Evolutionary conservation across 805 yeast genomes (phyloP).

Genomic region (Yarrowia keelungensis): DNA sequence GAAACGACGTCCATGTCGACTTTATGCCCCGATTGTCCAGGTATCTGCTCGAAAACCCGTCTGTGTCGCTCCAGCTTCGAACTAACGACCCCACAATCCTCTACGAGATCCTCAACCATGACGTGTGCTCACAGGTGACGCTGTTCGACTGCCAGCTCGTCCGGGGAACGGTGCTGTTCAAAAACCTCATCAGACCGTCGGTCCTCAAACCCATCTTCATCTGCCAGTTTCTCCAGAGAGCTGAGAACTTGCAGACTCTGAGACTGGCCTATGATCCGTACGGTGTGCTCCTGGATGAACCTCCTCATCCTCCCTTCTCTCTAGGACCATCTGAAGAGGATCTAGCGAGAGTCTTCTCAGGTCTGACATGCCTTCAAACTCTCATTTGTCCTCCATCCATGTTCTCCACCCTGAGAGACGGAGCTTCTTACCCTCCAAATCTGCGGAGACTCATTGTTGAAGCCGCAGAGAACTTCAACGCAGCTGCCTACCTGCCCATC

Average conservation of each 20-base stretch:
- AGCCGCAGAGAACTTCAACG: constrained; percentile 26
- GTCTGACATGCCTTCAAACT: background rate
- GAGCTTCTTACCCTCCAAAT: constrained; percentile 27
- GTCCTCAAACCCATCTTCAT: constrained; percentile 26
- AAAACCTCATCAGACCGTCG: constrained; percentile 26
- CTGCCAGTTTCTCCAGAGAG: constrained; percentile 23
- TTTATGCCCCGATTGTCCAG: constrained; percentile 31
- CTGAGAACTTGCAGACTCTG: constrained; percentile 9
- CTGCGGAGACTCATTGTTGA: constrained; percentile 15
- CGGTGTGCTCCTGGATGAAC: constrained; percentile 20
- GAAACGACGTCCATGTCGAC: constrained; percentile 35
- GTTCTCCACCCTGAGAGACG: constrained; percentile 15
- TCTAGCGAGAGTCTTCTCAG: background rate
- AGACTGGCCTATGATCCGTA: constrained; percentile 31
- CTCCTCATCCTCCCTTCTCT: constrained; percentile 19
- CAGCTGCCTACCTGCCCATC: constrained; percentile 9
- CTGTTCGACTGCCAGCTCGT: constrained; percentile 35
- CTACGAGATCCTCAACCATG: constrained; percentile 10
- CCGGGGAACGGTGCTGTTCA: constrained; percentile 20
- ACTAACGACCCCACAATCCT: constrained; percentile 28
- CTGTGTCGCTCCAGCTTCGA: constrained; percentile 26
- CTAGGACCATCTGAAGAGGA: constrained; percentile 24
- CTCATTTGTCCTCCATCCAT: constrained; percentile 21
- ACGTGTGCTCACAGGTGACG: constrained; percentile 8
- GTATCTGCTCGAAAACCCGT: constrained; percentile 8